Conservation (phyloP, 805 yeast species). For the Saturnispora silvae region DNA sequence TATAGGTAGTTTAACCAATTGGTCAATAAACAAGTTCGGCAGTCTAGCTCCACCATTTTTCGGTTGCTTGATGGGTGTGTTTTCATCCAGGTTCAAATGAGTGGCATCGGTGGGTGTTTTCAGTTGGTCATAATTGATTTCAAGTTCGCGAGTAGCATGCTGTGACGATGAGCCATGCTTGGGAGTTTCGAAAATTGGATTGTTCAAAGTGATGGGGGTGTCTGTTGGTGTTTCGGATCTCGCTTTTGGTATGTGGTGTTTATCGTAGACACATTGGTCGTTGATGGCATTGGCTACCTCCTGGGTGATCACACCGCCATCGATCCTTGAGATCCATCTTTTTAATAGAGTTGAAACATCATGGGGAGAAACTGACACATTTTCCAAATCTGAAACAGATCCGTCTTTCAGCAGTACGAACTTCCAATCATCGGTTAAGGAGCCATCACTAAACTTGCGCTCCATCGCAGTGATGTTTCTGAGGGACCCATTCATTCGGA, state of each 20-base stretch:
- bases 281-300: conserved; percentile 16
- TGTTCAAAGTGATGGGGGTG: conserved; percentile 2
- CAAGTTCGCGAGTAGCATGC: background rate
- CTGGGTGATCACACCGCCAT: conserved; percentile 22
- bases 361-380: conserved; percentile 18
- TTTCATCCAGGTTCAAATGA: background rate
- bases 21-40: conserved; percentile 1
- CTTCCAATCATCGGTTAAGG: conserved; percentile 7
- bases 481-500: conserved; percentile 28
- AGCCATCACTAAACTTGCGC: conserved; percentile 15
- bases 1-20: conserved; percentile 15
- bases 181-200: conserved; percentile 5
- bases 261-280: background rate
- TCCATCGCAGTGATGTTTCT: conserved; percentile 26
- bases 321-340: conserved; percentile 26
- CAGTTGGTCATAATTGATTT: background rate
- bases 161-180: background rate
- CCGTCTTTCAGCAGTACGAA: background rate
- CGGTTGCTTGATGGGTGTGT: background rate
- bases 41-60: conserved; percentile 2
- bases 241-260: too few relatives aligned
- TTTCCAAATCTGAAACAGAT: conserved; percentile 4
- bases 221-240: conserved; percentile 2
- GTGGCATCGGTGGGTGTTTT: background rate
- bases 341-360: conserved; percentile 29